phyloP scores from a whole-genome alignment of 306 rosid genomes.

The Castanopsis chinensis region DNA sequence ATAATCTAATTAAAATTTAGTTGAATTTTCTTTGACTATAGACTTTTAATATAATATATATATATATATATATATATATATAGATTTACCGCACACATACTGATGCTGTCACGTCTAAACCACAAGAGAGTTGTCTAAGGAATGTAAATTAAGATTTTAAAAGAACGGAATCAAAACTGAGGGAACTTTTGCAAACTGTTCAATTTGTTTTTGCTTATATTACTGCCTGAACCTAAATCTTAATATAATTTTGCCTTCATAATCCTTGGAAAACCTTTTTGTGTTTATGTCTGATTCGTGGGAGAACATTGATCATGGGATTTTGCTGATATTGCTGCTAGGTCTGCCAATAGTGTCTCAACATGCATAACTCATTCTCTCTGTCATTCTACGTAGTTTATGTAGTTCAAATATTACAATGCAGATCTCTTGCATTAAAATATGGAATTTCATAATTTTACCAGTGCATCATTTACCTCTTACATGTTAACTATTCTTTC shows the following conservation, averaged over 20 bases:
- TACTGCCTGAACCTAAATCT: neutral
- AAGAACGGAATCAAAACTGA: no score
- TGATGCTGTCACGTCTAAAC: no score
- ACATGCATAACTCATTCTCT: conserved; percentile 6
- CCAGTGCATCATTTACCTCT: neutral
- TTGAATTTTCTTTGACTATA: no score
- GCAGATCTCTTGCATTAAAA: neutral
- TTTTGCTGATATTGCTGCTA: conserved; percentile 38
- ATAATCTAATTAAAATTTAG: no score
- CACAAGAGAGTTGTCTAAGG: no score
- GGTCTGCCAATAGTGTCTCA: conserved; percentile 37
- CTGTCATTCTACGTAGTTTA: neutral
- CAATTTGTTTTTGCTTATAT: neutral
- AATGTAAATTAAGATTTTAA: no score
- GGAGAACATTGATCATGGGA: conserved; percentile 26
- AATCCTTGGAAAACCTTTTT: conserved; percentile 40
- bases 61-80: no score
- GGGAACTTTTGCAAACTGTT: neutral
- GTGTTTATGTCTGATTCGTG: conserved; percentile 46
- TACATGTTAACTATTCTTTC: neutral
- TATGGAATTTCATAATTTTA: neutral
- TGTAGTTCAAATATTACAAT: neutral
- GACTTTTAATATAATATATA: no score
- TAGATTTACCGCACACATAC: no score
- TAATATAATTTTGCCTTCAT: conserved; percentile 16